Percentiles rank a stretch among this genome's conserved stretches.
Evolutionary conservation across 345 rosid species (phyloP).

Genomic region (Carallia pectinifolia): DNA sequence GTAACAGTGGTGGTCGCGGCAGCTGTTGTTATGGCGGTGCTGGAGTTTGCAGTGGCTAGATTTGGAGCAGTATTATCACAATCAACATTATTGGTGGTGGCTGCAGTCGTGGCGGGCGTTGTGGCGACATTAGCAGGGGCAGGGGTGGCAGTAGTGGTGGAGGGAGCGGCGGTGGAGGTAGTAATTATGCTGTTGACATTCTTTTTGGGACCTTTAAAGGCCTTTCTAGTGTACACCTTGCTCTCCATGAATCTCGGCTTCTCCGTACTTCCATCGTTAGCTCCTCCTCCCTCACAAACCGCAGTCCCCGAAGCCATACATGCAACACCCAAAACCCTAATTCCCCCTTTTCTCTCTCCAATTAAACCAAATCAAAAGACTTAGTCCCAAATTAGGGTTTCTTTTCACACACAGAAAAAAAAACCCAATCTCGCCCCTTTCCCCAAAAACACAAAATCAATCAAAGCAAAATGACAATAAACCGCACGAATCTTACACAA

Average conservation of each 20-base stretch:
- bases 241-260: conserved; percentile 54
- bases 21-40: neutral
- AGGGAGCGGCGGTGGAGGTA: neutral
- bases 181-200: conserved; percentile 22
- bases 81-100: conserved; percentile 14
- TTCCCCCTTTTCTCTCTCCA: conserved; percentile 2
- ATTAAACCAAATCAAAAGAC: neutral
- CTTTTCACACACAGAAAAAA: conserved; percentile 15
- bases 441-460: conserved; percentile 6
- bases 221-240: conserved; percentile 82
- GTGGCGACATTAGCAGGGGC: conserved; percentile 8
- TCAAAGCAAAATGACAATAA: neutral
- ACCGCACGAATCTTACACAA: neutral
- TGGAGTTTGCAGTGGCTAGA: neutral
- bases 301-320: conserved; percentile 95
- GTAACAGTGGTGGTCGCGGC: neutral
- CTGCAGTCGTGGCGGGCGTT: neutral
- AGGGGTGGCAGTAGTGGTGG: neutral
- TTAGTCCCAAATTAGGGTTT: conserved; percentile 22
- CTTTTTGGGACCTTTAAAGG: conserved; percentile 51
- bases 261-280: conserved; percentile 45
- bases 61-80: neutral
- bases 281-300: conserved; percentile 50
- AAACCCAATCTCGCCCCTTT: conserved; percentile 17
- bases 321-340: conserved; percentile 47